Percentiles rank a stretch among this genome's conserved stretches.
These are phyloP conservation scores for Melaleuca alternifolia DNA, from an alignment of 345 rosid species.

Conservation along the genomic window DNA sequence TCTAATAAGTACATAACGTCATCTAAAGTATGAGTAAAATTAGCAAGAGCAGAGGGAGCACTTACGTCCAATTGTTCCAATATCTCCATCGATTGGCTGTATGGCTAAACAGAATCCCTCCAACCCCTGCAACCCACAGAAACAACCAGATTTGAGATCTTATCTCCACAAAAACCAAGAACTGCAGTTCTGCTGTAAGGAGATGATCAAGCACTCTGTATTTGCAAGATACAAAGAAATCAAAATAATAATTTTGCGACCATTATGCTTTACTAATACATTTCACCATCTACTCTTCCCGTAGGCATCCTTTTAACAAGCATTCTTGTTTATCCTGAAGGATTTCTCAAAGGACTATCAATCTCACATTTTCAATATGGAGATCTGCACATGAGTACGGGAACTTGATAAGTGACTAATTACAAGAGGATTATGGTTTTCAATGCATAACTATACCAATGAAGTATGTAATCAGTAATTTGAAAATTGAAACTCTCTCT, in stretches of 20 bases:
- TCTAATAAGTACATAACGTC: not conserved
- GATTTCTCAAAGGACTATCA: not conserved
- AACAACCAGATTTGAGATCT: not conserved
- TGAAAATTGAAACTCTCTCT: not conserved
- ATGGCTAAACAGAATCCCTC: slow-evolving; percentile 64
- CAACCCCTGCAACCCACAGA: slow-evolving; percentile 2
- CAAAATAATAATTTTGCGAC: not conserved
- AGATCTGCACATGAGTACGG: not conserved
- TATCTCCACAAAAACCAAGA: not conserved
- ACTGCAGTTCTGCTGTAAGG: not conserved
- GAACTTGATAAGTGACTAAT: not conserved
- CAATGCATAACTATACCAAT: not conserved
- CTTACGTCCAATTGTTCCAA: slow-evolving; percentile 70
- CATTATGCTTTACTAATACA: not conserved
- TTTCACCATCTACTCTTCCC: not conserved
- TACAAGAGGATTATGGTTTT: not conserved
- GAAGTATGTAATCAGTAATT: not conserved
- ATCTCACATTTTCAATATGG: not conserved
- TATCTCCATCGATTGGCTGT: slow-evolving; percentile 41
- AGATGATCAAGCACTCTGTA: not conserved
- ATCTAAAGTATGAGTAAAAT: not conserved
- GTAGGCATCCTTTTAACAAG: not conserved
- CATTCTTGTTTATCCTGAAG: not conserved
- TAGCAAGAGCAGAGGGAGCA: slow-evolving; percentile 1
- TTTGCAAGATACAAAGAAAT: not conserved